A percentile compares a stretch with the other conserved stretches of the same genome.
Conservation (phyloP, 2,329 filamentous ascomycete species). For the Immersiporthe knoxdaviesiana region DNA sequence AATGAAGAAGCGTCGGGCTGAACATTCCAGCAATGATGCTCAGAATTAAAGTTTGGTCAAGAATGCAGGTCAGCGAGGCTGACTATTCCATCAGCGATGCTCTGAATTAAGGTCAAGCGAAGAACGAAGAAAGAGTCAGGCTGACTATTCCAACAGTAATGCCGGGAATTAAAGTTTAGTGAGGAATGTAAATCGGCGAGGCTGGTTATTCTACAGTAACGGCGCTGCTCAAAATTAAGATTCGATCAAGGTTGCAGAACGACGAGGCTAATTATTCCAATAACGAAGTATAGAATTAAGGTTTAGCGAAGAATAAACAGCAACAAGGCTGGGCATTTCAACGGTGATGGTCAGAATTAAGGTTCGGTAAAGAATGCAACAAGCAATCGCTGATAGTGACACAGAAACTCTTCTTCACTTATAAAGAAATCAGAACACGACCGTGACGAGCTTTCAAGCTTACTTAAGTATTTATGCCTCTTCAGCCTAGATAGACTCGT, state of each 20-base stretch:
- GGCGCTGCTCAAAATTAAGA: neutral
- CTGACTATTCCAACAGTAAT: too few species aligned
- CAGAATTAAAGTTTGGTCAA: too few species aligned
- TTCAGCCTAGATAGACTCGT: conserved; percentile 3
- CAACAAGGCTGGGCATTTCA: neutral
- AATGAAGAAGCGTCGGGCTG: too few species aligned
- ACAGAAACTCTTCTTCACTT: neutral
- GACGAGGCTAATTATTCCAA: neutral
- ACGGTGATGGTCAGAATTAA: neutral
- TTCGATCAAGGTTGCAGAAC: neutral
- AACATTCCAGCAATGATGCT: too few species aligned
- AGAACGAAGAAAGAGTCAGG: too few species aligned
- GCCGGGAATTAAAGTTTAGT: too few species aligned
- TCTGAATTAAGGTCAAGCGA: too few species aligned
- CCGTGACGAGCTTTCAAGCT: neutral
- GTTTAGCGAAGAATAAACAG: neutral
- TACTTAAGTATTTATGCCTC: neutral
- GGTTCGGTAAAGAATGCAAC: neutral
- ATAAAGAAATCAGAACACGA: neutral
- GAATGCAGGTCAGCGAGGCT: too few species aligned
- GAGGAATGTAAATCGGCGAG: too few species aligned
- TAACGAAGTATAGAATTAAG: neutral
- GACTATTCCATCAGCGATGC: too few species aligned
- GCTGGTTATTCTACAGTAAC: neutral
- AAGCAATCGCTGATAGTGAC: neutral